phyloP scores from a whole-genome alignment of 2,329 filamentous ascomycete species.

The Xylariaceae sp. region DNA sequence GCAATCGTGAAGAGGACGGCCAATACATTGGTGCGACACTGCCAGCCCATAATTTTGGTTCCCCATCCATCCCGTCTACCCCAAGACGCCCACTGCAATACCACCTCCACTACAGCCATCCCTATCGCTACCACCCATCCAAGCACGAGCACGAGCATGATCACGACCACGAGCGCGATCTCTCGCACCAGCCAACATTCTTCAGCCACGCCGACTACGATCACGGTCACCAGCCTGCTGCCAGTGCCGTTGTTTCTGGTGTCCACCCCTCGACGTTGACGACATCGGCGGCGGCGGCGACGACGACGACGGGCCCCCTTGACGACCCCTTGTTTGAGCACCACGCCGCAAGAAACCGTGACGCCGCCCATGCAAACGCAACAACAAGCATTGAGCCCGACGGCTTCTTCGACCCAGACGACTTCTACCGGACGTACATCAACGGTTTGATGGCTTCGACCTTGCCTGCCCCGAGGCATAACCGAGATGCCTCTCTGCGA shows the following conservation, averaged over 20 bases:
- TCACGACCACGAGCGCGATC: conserved; percentile 25
- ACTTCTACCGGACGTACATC: conserved; percentile 60
- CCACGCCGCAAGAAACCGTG: conserved; percentile 47
- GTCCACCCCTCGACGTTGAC: conserved; percentile 8
- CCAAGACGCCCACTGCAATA: conserved; percentile 37
- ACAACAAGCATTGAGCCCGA: conserved; percentile 44
- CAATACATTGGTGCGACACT: conserved; percentile 42
- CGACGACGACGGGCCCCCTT: conserved; percentile 17
- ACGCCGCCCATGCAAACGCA: conserved; percentile 48
- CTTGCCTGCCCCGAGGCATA: conserved; percentile 48
- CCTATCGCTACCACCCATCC: conserved; percentile 27
- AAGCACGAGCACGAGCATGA: conserved; percentile 24
- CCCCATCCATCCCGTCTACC: conserved; percentile 38
- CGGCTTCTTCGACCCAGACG: conserved; percentile 57
- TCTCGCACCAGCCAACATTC: no score
- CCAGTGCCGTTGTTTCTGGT: no score
- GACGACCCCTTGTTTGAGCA: conserved; percentile 39
- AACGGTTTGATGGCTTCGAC: conserved; percentile 49
- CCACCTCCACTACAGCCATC: conserved; percentile 38
- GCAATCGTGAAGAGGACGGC: conserved; percentile 52
- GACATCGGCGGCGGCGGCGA: background rate
- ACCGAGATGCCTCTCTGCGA: conserved; percentile 50
- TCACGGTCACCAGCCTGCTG: no score
- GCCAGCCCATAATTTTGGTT: conserved; percentile 44
- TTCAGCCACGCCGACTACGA: conserved; percentile 26